These are phyloP conservation scores for Hypoxylon subgilvum DNA, from an alignment of 495 filamentous ascomycete species.

Conservation along the genomic window DNA sequence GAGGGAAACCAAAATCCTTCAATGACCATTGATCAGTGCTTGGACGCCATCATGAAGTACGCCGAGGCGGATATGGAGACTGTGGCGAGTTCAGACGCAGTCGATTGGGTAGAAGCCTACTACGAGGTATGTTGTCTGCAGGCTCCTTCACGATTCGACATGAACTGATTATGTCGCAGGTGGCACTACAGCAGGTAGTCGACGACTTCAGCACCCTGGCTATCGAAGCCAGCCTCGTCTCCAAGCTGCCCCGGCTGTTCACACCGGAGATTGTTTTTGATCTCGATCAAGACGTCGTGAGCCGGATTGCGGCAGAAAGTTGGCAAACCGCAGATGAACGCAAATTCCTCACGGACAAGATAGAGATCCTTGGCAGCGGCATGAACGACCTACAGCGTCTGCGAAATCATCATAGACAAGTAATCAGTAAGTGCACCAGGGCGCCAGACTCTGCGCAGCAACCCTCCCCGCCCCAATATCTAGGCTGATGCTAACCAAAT, in stretches of 20 bases:
- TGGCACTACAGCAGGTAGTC: constrained; percentile 56
- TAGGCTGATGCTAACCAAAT: too few relatives aligned
- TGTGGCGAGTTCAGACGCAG: constrained; percentile 36
- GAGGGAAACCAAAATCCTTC: background rate
- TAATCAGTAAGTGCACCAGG: constrained; percentile 18
- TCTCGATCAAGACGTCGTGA: constrained; percentile 28
- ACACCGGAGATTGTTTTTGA: constrained; percentile 41
- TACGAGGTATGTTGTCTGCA: constrained; percentile 41
- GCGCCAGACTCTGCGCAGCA: too few relatives aligned
- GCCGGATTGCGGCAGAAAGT: constrained; percentile 39
- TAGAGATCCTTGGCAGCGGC: constrained; percentile 11
- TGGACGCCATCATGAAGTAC: constrained; percentile 7
- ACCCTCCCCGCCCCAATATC: too few relatives aligned
- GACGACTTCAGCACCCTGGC: constrained; percentile 60
- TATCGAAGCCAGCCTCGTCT: constrained; percentile 59
- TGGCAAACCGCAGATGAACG: constrained; percentile 11
- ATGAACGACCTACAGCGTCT: constrained; percentile 26
- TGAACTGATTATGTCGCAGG: constrained; percentile 40
- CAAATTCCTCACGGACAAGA: constrained; percentile 19
- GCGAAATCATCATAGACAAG: constrained; percentile 11
- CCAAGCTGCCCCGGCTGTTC: constrained; percentile 41
- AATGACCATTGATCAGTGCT: background rate
- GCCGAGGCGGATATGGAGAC: constrained; percentile 43
- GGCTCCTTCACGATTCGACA: background rate
- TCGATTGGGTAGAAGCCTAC: constrained; percentile 49